Base-by-base conservation (phyloP, 2,329 filamentous ascomycete genomes). In the Fusarium heterosporum region DNA sequence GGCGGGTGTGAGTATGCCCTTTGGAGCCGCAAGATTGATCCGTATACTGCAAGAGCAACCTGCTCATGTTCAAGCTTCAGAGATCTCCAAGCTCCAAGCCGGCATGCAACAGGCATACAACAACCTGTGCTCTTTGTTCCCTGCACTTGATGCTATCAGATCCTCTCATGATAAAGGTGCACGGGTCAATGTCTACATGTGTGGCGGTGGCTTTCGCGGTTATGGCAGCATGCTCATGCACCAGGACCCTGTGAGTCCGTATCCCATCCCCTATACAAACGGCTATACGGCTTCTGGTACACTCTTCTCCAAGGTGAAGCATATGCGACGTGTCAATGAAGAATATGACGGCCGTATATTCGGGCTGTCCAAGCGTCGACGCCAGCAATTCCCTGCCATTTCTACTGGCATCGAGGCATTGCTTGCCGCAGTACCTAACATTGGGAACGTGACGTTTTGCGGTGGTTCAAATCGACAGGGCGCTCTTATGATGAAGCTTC, bases 141-240 rank as follows among this genome's bases (percentile, higher is more conserved):
- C 84, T 5, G 71, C 72, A 2, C 87, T 94, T 0, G 64, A 73
- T 36, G 72, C 72, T 48, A 74, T 79, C 38, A 74, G 64, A 13
- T 71, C 77, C 19, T 80, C 82, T 14, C 76, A 79, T 28, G 71
- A 76, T 22, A 65, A 61, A 17, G 71, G 72, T 39, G 64, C 69
- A 47, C 85, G 85, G 6, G 82, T 93, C 57, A 87, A 90, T 32
- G 82, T 97, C 10, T 97, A 94, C 75, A 88, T 97, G 57, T 97
- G 92, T 64, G 94, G 94, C 41, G 94, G 94, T 25, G 94, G 94
- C 1, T 97, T 97, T 75, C 84, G 94, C 34, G 94, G 94, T 16
- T 97, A 96, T 83, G 94, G 93, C 8, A 96, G 93, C 77, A 89
- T 97, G 73, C 83, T 97, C 51, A 94, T 97, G 90, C 89, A 91